phyloP scores from a whole-genome alignment of 768 basidiomycete genomes.

The Ramaria sp. region DNA sequence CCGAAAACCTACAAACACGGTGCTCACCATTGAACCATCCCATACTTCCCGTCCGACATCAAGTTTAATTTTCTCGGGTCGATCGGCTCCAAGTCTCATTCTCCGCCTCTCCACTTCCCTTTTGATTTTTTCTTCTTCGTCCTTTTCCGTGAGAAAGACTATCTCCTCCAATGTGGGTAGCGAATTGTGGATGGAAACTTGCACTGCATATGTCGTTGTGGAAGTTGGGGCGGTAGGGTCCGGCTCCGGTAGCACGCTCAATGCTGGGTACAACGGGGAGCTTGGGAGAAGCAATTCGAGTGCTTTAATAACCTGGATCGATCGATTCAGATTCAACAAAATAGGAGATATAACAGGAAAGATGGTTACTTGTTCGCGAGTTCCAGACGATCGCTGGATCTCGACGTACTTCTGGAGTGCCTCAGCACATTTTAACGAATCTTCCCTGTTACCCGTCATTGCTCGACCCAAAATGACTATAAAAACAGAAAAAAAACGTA shows the following conservation, averaged over 20 bases:
- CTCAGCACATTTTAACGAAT: conserved; percentile 73
- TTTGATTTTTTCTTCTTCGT: conserved; percentile 46
- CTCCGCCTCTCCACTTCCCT: conserved; percentile 71
- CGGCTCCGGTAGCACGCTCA: conserved; percentile 61
- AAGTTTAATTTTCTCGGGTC: conserved; percentile 44
- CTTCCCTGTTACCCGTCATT: conserved; percentile 37
- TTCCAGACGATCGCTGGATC: conserved; percentile 49
- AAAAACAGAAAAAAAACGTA: conserved; percentile 22
- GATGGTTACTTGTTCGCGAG: conserved; percentile 40
- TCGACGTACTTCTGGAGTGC: conserved; percentile 67
- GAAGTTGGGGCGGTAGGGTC: conserved; percentile 65
- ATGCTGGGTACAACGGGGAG: conserved; percentile 49
- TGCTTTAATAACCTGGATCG: conserved; percentile 48
- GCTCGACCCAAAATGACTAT: not conserved
- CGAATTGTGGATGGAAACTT: conserved; percentile 56
- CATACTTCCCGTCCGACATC: conserved; percentile 62
- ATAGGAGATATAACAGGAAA: not conserved
- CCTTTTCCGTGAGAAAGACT: conserved; percentile 45
- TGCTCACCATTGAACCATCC: conserved; percentile 44
- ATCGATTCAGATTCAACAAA: not conserved
- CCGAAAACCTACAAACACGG: not conserved
- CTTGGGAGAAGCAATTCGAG: conserved; percentile 66
- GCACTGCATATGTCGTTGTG: conserved; percentile 43
- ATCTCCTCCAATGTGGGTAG: conserved; percentile 69
- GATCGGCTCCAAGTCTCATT: conserved; percentile 59